These are phyloP conservation scores for Fibroporia radiculosa DNA, from an alignment of 768 basidiomycete species.

Conservation along the genomic window DNA sequence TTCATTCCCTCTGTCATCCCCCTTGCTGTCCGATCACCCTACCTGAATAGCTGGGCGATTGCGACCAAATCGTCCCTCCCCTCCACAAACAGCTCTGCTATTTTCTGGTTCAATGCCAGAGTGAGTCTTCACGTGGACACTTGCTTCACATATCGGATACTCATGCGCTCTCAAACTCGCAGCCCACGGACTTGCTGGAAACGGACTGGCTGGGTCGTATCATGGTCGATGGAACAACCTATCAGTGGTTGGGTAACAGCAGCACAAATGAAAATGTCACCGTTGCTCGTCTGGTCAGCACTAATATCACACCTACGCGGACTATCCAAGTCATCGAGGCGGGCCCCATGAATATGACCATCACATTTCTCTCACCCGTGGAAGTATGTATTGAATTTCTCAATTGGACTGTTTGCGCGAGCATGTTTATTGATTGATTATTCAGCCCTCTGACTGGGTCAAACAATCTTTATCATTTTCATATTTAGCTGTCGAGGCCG, in stretches of 20 bases:
- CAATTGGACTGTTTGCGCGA: background rate
- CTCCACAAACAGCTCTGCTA: slow-evolving; percentile 14
- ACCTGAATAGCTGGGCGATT: slow-evolving; percentile 18
- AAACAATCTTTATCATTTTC: slow-evolving; percentile 33
- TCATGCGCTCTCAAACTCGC: too few relatives aligned
- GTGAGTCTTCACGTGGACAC: too few relatives aligned
- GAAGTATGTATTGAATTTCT: slow-evolving; percentile 19
- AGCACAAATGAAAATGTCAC: background rate
- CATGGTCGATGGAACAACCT: slow-evolving; percentile 12
- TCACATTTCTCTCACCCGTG: slow-evolving; percentile 31
- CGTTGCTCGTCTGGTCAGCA: slow-evolving; percentile 14
- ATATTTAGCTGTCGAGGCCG: slow-evolving; percentile 25
- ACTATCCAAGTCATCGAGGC: slow-evolving; percentile 25
- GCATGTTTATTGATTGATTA: background rate
- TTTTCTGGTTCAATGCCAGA: slow-evolving; percentile 7
- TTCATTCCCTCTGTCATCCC: slow-evolving; percentile 17
- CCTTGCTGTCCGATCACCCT: slow-evolving; percentile 20
- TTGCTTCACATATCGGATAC: too few relatives aligned
- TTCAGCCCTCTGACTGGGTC: slow-evolving; percentile 27
- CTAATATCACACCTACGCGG: slow-evolving; percentile 27
- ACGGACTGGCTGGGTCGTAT: slow-evolving; percentile 13
- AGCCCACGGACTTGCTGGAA: background rate
- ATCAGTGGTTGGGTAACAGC: slow-evolving; percentile 10
- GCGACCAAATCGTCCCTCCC: background rate
- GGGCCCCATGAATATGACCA: slow-evolving; percentile 28